These are phyloP conservation scores for Chenopodium quinoa DNA, from an alignment of 148 eudicot genomes.

Conservation along the genomic window DNA sequence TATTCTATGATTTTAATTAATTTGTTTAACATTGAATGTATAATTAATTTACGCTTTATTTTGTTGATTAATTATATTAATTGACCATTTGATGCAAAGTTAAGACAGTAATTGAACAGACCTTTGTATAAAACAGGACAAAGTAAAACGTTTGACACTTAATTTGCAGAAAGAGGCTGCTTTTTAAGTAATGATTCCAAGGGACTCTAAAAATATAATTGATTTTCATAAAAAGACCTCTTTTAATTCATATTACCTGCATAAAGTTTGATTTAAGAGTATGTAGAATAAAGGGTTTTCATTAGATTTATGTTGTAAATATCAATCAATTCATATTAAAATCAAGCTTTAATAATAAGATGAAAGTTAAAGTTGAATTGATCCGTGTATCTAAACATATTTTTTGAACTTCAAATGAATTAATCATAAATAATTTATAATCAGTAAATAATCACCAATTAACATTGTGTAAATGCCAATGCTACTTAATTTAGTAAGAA, in stretches of 20 bases:
- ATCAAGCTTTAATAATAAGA: background rate
- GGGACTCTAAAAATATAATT: background rate
- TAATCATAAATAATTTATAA: too few relatives aligned
- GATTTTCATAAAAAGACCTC: background rate
- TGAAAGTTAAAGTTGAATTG: too few relatives aligned
- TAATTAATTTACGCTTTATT: background rate
- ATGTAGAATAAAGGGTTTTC: background rate
- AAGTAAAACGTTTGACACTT: constrained; percentile 7
- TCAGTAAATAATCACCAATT: too few relatives aligned
- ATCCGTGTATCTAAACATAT: too few relatives aligned
- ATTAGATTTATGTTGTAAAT: background rate
- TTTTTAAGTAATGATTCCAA: constrained; percentile 1
- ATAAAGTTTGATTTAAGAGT: background rate
- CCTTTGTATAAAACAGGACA: constrained; percentile 9
- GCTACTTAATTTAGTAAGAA: too few relatives aligned
- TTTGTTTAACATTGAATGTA: too few relatives aligned
- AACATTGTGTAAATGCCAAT: too few relatives aligned
- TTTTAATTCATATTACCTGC: background rate
- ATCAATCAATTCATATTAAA: background rate
- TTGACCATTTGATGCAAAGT: background rate
- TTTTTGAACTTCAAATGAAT: too few relatives aligned
- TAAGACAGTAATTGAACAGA: constrained; percentile 3
- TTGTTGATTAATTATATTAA: background rate
- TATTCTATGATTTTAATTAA: too few relatives aligned
- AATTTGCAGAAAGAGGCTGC: constrained; percentile 4